Evolutionary conservation across 176 grass and related monocot species (phyloP).

Genomic region (Juncus inflexus): DNA sequence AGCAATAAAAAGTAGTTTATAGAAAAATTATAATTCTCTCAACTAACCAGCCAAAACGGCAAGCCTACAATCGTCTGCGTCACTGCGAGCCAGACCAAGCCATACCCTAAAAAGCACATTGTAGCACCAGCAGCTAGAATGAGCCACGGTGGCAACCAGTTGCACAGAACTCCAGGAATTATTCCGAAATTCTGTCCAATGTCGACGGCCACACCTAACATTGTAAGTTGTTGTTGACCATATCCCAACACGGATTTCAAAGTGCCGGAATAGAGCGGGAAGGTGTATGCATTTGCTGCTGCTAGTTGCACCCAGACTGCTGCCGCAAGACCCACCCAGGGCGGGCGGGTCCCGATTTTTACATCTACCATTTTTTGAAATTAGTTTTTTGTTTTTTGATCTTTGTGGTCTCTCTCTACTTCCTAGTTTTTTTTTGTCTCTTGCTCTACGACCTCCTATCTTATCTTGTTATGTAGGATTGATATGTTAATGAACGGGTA

Average conservation of each 20-base stretch:
- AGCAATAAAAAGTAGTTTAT: no score
- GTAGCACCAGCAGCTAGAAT: conserved; percentile 61
- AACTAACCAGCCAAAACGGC: conserved; percentile 70
- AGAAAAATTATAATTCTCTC: no score
- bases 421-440: no score
- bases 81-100: conserved; percentile 64
- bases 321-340: conserved; percentile 88
- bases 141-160: conserved; percentile 60
- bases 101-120: conserved; percentile 72
- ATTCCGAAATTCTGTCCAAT: conserved; percentile 84
- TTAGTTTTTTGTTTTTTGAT: no score
- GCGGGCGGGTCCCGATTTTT: conserved; percentile 68
- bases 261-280: conserved; percentile 84
- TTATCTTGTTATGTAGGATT: no score
- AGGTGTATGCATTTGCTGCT: conserved; percentile 65
- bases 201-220: conserved; percentile 87
- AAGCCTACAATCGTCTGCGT: conserved; percentile 56
- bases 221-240: conserved; percentile 60
- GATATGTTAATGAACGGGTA: no score
- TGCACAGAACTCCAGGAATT: conserved; percentile 60
- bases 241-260: conserved; percentile 72
- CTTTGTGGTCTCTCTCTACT: no score
- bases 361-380: conserved; percentile 18
- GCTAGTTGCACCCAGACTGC: conserved; percentile 91
- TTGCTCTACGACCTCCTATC: no score